Base-by-base conservation (phyloP, 163 green algal species). In the Botryococcus braunii region DNA sequence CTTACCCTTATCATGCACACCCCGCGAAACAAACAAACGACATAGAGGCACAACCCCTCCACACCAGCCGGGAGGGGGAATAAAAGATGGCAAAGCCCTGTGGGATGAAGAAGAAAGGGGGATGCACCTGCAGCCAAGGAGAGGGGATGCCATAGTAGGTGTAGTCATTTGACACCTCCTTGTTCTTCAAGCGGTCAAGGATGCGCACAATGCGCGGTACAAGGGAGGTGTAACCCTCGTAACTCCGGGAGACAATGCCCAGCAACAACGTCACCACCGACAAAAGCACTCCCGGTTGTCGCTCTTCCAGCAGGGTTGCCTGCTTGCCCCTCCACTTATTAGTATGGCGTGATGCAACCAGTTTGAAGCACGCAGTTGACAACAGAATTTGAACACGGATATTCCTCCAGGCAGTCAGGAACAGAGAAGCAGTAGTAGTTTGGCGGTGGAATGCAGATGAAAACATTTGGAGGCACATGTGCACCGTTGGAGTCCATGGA, bases 141-240 rank as follows among this genome's bases (percentile, higher is more conserved):
- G 85, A 95, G 25, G 91, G 88, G 38, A 99, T 94, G 67, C 91
- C 92, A 66, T 99, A 99, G 87, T 98, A 99, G 34, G 91, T 92
- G 82, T 97, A 98, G 72, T 98, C 92, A 39, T 88, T 80, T 5
- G 82, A 79, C 13, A 97, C 83, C 34, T 25, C 17, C 29, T 70
- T 50, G 23, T 84, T 69, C 23, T 79, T 75, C 29, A 84, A 63
- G 0, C 92, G 81, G 66, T 93, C 84, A 73, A 99, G 75, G 35
- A 97, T 68, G 1, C 68, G 68, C 50, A 97, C 82, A 9, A 97
- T 71, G 48, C 85, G 86, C 4, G 82, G 76, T 35, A 94, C 78
- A 65, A 86, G 89, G 0, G 52, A 48, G 80, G 96, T 89, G 74
- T 96, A 99, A 5, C 89, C 74, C 61, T 82, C 72, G 64, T 85